Base-by-base conservation (phyloP, 2,329 filamentous ascomycete genomes). In the Venturia aucupariae region DNA sequence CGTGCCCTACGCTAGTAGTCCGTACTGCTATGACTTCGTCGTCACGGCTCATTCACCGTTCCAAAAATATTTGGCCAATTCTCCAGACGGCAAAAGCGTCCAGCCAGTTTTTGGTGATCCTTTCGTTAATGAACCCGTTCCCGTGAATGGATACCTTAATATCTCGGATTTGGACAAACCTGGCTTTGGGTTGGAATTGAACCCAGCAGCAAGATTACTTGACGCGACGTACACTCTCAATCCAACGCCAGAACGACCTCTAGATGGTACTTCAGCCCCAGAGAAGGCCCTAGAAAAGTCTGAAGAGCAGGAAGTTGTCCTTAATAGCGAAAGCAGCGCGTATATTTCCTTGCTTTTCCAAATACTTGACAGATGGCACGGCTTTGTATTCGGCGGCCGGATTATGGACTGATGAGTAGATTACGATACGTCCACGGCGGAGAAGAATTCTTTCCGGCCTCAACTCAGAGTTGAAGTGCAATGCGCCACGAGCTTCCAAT, bases 1-100 rank as follows among this genome's bases (percentile, higher is more conserved):
- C 19, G 90, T 97, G 15, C 92, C 92, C 19, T 92, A 97, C 73
- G 92, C 92, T 55, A 94, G 89, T 67, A 92, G 92, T 0, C 90
- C 92, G 3, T 97, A 97, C 79, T 94, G 90, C 71, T 97, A 97
- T 78, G 92, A 97, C 77, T 97, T 95, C 73, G 92, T 96, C 68
- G 88, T 96, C 67, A 95, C 91, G 77, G 86, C 90, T 67, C 96
- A 96, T 78, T 90, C 89, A 15, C 92, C 92, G 5, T 97, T 97
- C 82, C 92, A 97, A 76, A 92, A 97, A 77, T 97, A 97, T 73
- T 83, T 97, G 30, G 92, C 92, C 69, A 96, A 96, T 78, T 96
- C 91, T 2, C 85, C 92, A 0, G 92, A 97, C 71, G 92, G 92
- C 60, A 90, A 91, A 80, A 92, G 86, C 67, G 92, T 97, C 22